Base-by-base conservation (phyloP, 352 stramenopile genomes). In the Pythium sp. region DNA sequence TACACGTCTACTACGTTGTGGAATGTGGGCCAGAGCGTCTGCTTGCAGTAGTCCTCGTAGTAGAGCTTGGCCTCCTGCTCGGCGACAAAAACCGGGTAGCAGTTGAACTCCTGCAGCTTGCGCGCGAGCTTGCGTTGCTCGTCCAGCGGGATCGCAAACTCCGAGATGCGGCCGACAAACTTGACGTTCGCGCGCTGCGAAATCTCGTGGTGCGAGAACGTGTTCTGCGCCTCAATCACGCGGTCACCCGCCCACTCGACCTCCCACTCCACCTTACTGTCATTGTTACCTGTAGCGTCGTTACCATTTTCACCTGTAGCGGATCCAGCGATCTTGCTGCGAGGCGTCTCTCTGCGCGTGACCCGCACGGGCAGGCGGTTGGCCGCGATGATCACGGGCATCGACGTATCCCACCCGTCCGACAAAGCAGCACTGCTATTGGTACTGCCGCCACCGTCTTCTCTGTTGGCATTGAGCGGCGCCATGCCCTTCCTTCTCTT, bases 41-140 rank as follows among this genome's bases (percentile, higher is more conserved):
- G 91, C 78, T 99, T 99, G 82, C 97, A 99, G 78, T 98, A 99
- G 56, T 92, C 90, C 77, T 98, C 93, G 57, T 91, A 94, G 67
- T 88, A 90, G 5, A 90, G 65, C 61, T 84, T 84, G 9, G 82
- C 84, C 54, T 91, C 83, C 5, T 87, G 75, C 1, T 67, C 32
- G 4, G 74, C 64, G 9, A 90, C 64, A 60, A 91, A 91, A 26
- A 93, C 81, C 0, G 85, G 83, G 46, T 75, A 92, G 72, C 85
- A 93, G 59, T 89, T 87, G 60, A 89, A 75, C 38, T 79, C 65
- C n/a, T 68, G 72, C 0, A 91, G 78, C 47, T 84, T 73, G n/a
- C 70, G 65, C 28, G 76, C 73, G 14, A 90, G 77, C 58, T 81
- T 74, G 3, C 68, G 68, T 11, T 84, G 79, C n/a, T 91, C 80